Evolutionary conservation across 768 basidiomycete species (phyloP).

Genomic region (Dendrothele bispora): DNA sequence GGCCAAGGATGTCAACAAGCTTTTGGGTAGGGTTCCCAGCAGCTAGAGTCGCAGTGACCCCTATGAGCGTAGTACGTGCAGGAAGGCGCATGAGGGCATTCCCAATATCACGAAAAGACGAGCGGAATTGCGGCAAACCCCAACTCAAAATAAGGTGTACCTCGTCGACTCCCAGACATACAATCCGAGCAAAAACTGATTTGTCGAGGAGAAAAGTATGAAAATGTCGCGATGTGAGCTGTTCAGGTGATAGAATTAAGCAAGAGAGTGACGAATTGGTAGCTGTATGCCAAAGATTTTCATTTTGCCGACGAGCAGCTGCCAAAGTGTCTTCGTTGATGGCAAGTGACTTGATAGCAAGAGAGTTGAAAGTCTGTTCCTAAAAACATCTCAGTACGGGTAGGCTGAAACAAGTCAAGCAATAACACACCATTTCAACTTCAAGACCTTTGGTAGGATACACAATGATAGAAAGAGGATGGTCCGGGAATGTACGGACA

Average conservation of each 20-base stretch:
- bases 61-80: not conserved
- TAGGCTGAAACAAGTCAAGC: not conserved
- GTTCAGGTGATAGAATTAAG: not conserved
- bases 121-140: not conserved
- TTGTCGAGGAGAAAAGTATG: not conserved
- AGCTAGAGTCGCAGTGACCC: slow-evolving; percentile 18
- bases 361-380: not conserved
- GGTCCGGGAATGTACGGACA: slow-evolving; percentile 2
- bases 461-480: slow-evolving; percentile 21
- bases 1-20: not conserved
- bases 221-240: not conserved
- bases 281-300: not conserved
- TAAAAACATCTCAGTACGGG: too few species aligned
- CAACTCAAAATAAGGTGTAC: not conserved
- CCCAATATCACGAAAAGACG: not conserved
- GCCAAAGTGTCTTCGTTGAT: not conserved
- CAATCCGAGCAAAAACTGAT: too few species aligned
- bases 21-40: not conserved
- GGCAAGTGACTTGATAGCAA: not conserved
- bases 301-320: not conserved
- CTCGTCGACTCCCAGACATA: not conserved
- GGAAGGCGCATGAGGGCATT: slow-evolving; percentile 1
- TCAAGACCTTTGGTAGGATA: slow-evolving; percentile 20
- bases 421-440: slow-evolving; percentile 20
- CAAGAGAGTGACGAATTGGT: not conserved